Percentiles rank a stretch among this genome's conserved stretches.
These are phyloP conservation scores for Hortiboletus flavorubellus DNA, from an alignment of 768 basidiomycete species.

Conservation along the genomic window DNA sequence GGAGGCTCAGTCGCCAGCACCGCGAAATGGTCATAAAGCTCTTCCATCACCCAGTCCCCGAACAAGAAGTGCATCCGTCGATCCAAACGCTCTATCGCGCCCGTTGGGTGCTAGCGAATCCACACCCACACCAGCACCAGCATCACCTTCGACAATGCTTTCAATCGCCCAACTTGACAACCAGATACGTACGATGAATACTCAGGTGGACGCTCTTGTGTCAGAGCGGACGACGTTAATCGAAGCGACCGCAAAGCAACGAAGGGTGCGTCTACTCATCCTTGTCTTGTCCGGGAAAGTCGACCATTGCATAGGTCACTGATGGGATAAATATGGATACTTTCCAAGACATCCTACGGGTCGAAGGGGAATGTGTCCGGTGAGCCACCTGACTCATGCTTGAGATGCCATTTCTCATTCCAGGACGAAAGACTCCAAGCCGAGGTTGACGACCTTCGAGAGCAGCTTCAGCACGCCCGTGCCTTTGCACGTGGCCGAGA, in stretches of 20 bases:
- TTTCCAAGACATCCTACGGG: conserved; percentile 25
- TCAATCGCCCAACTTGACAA: conserved; percentile 33
- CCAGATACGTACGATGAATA: conserved; percentile 35
- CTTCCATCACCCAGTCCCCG: conserved; percentile 7
- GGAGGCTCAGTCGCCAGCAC: background rate
- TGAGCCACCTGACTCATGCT: conserved; percentile 14
- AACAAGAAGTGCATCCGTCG: conserved; percentile 22
- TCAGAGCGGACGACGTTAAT: conserved; percentile 35
- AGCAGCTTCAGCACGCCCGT: conserved; percentile 28
- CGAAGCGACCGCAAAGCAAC: conserved; percentile 19
- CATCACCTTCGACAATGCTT: conserved; percentile 8
- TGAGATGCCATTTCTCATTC: background rate
- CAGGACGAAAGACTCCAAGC: conserved; percentile 29
- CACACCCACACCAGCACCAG: background rate
- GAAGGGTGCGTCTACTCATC: conserved; percentile 18
- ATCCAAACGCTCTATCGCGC: conserved; percentile 14
- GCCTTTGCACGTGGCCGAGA: conserved; percentile 30
- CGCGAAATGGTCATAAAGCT: background rate
- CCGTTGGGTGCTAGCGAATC: background rate
- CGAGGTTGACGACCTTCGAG: conserved; percentile 26
- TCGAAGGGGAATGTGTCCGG: conserved; percentile 38
- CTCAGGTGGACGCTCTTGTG: conserved; percentile 36
- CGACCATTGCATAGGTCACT: conserved; percentile 5
- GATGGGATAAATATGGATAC: conserved; percentile 14
- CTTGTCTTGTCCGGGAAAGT: background rate